Base-by-base conservation (phyloP, 2,329 filamentous ascomycete genomes). In the Xylariaceae sp. region DNA sequence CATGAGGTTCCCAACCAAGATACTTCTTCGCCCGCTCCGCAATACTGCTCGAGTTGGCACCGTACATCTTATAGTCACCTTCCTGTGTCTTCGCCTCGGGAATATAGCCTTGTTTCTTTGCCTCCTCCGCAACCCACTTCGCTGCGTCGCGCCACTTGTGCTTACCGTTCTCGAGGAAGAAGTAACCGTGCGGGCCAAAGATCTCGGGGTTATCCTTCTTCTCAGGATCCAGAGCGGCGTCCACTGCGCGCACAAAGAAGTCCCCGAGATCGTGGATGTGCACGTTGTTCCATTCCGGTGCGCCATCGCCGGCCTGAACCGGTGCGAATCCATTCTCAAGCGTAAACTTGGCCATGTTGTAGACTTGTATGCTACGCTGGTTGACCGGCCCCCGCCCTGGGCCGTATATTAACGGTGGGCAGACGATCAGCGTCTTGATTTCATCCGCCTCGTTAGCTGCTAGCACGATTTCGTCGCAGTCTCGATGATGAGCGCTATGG, bases 381-480 rank as follows among this genome's bases (percentile, higher is more conserved):
- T 82, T 83, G 32, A 72, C 69, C 0, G 76, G 68, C 0, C 81
- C 81, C 23, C 75, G 68, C 8, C 81, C 80, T 3, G 57, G 57
- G 24, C 80, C 81, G 64, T 83, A 83, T 58, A 83, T 82, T 42
- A 71, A 73, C 0, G 79, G 78, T 3, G 79, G 79, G 2, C 70
- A 67, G n/a, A 82, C 65, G 55, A 83, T 75, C 40, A 78, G 72
- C 10, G 73, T 73, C 57, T 70, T 73, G 48, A 81, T 71, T 1
- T 57, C 55, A 7, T 70, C 64, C 2, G 67, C 66, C 29, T 60
- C 53, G 44, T 72, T 73, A 32, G 73, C 69, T 0, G 60, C 73
- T 23, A 78, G 72, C n/a, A 91, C 80, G 20, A 89, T 77, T 66
- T 85, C 82, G 70, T 93, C 89, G 3, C 91, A 81, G 63, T 85